phyloP scores from a whole-genome alignment of 306 rosid genomes.

The Quercus bicolor region DNA sequence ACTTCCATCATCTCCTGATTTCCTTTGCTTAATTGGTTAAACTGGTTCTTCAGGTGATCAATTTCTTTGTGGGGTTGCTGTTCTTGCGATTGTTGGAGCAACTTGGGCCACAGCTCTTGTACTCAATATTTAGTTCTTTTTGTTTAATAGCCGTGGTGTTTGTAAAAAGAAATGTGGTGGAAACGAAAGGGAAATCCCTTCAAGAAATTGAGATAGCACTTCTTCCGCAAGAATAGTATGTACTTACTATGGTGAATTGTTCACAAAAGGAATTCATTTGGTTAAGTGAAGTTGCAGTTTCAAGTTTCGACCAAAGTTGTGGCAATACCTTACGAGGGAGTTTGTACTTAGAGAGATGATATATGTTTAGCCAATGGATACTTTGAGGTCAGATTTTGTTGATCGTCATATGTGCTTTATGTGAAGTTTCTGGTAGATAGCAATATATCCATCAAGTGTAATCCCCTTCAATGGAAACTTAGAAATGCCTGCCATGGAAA shows the following conservation, averaged over 20 bases:
- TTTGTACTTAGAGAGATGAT: neutral
- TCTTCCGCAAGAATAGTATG: constrained; percentile 69
- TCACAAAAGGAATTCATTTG: constrained; percentile 8
- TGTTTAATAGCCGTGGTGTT: constrained; percentile 79
- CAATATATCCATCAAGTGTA: neutral
- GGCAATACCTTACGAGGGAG: neutral
- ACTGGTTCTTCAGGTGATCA: constrained; percentile 60
- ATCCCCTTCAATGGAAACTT: too few species aligned
- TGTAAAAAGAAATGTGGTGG: constrained; percentile 82
- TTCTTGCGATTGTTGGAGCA: constrained; percentile 81
- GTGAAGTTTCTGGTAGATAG: neutral
- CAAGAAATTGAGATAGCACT: constrained; percentile 98
- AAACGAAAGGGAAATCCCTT: constrained; percentile 96
- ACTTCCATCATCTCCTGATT: constrained; percentile 3
- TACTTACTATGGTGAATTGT: neutral
- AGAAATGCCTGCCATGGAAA: neutral
- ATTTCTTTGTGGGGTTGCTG: constrained; percentile 90
- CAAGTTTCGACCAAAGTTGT: neutral
- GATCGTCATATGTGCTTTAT: neutral
- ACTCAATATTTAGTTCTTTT: constrained; percentile 68
- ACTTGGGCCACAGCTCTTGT: constrained; percentile 72
- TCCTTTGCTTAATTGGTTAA: constrained; percentile 11
- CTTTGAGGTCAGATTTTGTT: neutral
- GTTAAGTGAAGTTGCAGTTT: constrained; percentile 5
- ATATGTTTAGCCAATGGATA: neutral